Percentiles rank a stretch among this genome's conserved stretches.
Evolutionary conservation across 164 flowering plant species (phyloP).

Genomic region (Tinospora cordifolia): DNA sequence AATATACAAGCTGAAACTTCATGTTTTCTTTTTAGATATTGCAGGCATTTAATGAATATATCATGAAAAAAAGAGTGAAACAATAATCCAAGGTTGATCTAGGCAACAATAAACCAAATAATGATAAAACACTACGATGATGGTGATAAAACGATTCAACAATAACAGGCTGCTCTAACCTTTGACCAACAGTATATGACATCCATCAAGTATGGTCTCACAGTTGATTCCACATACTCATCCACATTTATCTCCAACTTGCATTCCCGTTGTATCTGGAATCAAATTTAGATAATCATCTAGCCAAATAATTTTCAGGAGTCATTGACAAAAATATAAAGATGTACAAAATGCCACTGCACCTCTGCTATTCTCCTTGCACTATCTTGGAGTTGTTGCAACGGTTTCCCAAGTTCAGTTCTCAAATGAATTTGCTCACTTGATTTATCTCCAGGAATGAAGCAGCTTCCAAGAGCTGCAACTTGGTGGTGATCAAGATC

Average conservation of each 20-base stretch:
- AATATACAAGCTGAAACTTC: background rate
- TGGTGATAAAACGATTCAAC: background rate
- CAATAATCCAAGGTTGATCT: background rate
- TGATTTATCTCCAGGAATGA: constrained; percentile 88
- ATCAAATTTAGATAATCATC: background rate
- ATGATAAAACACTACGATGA: background rate
- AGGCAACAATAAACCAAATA: background rate
- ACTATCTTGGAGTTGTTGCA: constrained; percentile 93
- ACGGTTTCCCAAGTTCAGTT: constrained; percentile 82
- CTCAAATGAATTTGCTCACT: constrained; percentile 81
- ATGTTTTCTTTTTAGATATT: background rate
- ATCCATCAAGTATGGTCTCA: constrained; percentile 92
- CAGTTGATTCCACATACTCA: constrained; percentile 89
- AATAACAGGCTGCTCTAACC: constrained; percentile 32
- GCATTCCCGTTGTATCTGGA: constrained; percentile 88
- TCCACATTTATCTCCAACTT: constrained; percentile 88
- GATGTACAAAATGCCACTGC: background rate
- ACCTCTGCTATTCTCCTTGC: constrained; percentile 87
- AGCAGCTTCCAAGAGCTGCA: constrained; percentile 98
- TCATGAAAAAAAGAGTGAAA: background rate
- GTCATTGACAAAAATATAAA: background rate
- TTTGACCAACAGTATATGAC: constrained; percentile 85
- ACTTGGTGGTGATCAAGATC: constrained; percentile 96
- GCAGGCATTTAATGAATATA: background rate
- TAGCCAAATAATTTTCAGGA: background rate